Evolutionary conservation across 768 basidiomycete genomes (phyloP).

Genomic region (Leccinum barrowsii): DNA sequence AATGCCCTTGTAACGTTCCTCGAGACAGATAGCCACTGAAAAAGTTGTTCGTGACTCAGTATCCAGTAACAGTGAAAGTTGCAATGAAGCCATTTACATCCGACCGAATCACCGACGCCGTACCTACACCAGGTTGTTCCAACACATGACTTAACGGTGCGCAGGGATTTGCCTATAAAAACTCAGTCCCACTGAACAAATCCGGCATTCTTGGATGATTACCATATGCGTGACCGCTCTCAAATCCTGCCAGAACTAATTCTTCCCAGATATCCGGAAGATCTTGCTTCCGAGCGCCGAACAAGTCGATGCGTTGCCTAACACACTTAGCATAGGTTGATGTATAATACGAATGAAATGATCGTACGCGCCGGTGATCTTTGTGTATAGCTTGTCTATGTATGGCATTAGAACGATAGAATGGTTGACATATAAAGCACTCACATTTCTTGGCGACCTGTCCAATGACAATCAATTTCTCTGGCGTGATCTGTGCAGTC

Average conservation of each 20-base stretch:
- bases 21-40: constrained; percentile 60
- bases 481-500: constrained; percentile 47
- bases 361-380: constrained; percentile 43
- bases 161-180: constrained; percentile 41
- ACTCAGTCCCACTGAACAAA: background rate
- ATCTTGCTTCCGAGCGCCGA: constrained; percentile 68
- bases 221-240: constrained; percentile 76
- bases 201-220: constrained; percentile 22
- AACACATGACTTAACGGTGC: constrained; percentile 78
- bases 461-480: constrained; percentile 61
- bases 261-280: constrained; percentile 67
- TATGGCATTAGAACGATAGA: background rate
- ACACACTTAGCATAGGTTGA: background rate
- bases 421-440: background rate
- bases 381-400: constrained; percentile 57
- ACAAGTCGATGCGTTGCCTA: constrained; percentile 65
- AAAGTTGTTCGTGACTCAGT: background rate
- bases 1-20: constrained; percentile 70
- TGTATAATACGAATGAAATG: background rate
- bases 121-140: constrained; percentile 71
- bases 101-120: constrained; percentile 73
- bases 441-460: constrained; percentile 63
- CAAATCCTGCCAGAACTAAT: constrained; percentile 62
- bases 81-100: constrained; percentile 27
- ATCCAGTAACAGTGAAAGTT: background rate